A percentile compares a stretch with the other conserved stretches of the same genome.
These are phyloP conservation scores for Solanum megistacrolobum DNA, from an alignment of 257 asterid species.

Conservation along the genomic window DNA sequence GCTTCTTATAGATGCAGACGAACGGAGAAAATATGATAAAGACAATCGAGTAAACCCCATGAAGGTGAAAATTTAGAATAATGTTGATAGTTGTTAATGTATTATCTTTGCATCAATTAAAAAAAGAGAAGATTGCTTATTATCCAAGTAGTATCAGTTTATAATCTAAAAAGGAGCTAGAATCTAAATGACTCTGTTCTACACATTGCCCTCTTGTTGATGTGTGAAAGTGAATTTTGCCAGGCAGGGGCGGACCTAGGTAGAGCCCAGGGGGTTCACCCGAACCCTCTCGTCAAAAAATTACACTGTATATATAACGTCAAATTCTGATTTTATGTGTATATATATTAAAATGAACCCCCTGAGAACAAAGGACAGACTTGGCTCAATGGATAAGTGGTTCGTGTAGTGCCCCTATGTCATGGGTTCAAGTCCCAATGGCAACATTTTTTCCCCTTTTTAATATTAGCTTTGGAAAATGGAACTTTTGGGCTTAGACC, in stretches of 20 bases:
- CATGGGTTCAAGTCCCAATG: no score
- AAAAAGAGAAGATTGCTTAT: neutral
- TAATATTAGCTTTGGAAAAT: no score
- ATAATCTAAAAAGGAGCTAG: neutral
- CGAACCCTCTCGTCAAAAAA: no score
- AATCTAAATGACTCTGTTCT: neutral
- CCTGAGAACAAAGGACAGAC: no score
- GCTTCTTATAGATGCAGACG: slow-evolving; percentile 73
- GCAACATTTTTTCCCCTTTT: no score
- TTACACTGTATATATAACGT: no score
- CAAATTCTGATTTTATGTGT: neutral
- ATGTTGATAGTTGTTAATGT: neutral
- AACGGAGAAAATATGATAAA: slow-evolving; percentile 57
- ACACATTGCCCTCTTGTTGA: neutral
- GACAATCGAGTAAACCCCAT: slow-evolving; percentile 80
- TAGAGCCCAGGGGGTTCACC: no score
- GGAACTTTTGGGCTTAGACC: no score
- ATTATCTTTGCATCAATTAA: neutral
- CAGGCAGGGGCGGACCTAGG: neutral
- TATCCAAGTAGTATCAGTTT: neutral
- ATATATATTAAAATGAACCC: neutral
- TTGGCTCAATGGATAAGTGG: no score
- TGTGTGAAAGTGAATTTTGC: neutral
- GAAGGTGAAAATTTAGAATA: slow-evolving; percentile 45
- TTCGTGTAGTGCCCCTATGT: no score